A percentile compares a stretch with the other conserved stretches of the same genome.
phyloP scores from a whole-genome alignment of 2,329 filamentous ascomycete genomes.

The Capronia americana region DNA sequence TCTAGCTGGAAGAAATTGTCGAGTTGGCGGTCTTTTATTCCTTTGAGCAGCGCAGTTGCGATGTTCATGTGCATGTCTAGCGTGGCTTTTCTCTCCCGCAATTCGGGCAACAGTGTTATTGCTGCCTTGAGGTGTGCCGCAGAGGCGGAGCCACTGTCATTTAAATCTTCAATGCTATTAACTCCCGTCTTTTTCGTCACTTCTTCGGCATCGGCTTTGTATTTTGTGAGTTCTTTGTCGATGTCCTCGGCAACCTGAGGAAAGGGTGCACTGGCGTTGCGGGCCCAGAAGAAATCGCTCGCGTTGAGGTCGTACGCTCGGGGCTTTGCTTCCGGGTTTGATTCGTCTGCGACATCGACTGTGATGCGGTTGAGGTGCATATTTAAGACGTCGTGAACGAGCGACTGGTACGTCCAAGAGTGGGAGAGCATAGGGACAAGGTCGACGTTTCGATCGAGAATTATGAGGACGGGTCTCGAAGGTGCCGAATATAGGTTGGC shows the following conservation, averaged over 20 bases:
- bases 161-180: constrained; percentile 88
- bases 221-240: constrained; percentile 88
- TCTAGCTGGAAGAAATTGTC: constrained; percentile 97
- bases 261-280: constrained; percentile 88
- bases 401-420: constrained; percentile 87
- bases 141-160: constrained; percentile 78
- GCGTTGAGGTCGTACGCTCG: constrained; percentile 88
- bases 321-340: constrained; percentile 73
- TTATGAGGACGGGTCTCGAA: constrained; percentile 85
- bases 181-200: constrained; percentile 96
- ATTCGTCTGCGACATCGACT: constrained; percentile 80
- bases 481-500: constrained; percentile 61
- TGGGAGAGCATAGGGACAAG: constrained; percentile 98
- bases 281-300: constrained; percentile 95
- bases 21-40: constrained; percentile 92
- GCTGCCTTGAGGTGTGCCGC: constrained; percentile 95
- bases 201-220: constrained; percentile 92
- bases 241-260: constrained; percentile 97
- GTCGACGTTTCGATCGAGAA: constrained; percentile 94
- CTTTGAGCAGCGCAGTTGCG: constrained; percentile 75
- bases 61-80: constrained; percentile 99
- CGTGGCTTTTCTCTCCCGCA: constrained; percentile 88
- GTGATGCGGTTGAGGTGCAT: constrained; percentile 94
- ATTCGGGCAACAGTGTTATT: constrained; percentile 88
- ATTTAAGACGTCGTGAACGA: constrained; percentile 78